Conservation (phyloP, 169 alveolate genomes). For the Plasmodium cynomolgi region DNA sequence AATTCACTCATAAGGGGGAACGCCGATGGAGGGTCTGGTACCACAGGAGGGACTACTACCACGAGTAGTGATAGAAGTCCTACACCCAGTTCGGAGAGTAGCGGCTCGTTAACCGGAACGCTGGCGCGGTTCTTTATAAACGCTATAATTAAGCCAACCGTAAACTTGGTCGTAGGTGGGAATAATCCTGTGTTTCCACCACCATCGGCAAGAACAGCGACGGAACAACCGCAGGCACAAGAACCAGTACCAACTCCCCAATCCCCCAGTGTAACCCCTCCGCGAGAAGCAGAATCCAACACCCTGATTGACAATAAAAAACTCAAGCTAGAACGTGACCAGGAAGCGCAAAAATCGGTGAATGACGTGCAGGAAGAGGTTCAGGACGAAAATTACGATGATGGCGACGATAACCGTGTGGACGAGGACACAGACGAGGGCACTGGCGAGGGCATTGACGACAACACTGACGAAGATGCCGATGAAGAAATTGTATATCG, state of each 20-base stretch:
- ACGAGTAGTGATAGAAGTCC: neutral
- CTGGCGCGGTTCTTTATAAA: neutral
- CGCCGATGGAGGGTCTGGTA: neutral
- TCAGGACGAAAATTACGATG: neutral
- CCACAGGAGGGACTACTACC: neutral
- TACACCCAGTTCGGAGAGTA: neutral
- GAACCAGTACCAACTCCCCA: neutral
- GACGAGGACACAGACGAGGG: neutral
- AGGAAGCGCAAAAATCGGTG: neutral
- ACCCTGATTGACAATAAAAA: neutral
- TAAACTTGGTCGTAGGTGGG: neutral
- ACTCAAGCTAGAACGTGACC: neutral
- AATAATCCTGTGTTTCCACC: neutral
- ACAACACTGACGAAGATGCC: neutral
- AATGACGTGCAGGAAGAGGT: neutral
- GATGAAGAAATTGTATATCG: neutral
- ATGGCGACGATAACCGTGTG: neutral
- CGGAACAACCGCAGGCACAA: neutral
- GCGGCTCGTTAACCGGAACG: neutral
- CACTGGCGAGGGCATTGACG: neutral
- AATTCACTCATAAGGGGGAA: neutral
- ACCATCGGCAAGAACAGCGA: neutral
- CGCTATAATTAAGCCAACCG: neutral
- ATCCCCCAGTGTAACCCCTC: neutral
- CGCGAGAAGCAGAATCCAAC: neutral